Evolutionary conservation across 108 stramenopile species (phyloP).

Genomic region (Hondaea fermentalgiana): DNA sequence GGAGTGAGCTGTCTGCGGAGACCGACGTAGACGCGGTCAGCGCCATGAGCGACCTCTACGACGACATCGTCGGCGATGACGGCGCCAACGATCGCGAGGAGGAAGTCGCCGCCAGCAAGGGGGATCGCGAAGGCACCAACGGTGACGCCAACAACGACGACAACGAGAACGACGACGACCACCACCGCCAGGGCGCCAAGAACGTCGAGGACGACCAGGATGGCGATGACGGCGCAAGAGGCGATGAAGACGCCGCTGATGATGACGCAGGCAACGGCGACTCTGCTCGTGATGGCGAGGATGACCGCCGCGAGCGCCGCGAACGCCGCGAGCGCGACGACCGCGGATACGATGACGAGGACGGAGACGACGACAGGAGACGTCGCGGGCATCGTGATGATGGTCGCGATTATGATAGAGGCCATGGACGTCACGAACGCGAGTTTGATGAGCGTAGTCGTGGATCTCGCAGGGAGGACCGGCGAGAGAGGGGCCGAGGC

Average conservation of each 20-base stretch:
- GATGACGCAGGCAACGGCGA: not conserved
- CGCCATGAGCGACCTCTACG: constrained; percentile 18
- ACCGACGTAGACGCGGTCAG: constrained; percentile 17
- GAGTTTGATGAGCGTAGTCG: no score
- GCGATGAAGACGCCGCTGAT: not conserved
- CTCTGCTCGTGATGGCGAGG: not conserved
- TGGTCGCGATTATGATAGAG: not conserved
- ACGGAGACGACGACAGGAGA: not conserved
- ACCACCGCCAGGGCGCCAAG: no score
- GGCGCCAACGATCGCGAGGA: not conserved
- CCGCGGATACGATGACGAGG: not conserved
- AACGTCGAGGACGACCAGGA: not conserved
- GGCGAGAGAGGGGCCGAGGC: no score
- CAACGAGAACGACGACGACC: not conserved
- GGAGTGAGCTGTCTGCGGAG: not conserved
- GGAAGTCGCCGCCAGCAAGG: no score
- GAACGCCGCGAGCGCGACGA: not conserved
- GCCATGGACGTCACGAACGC: not conserved
- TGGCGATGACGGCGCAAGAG: not conserved
- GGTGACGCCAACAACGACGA: not conserved
- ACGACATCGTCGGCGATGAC: not conserved
- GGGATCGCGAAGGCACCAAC: not conserved
- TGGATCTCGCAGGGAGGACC: no score
- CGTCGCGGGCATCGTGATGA: not conserved
- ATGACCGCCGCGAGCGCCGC: not conserved